phyloP scores from a whole-genome alignment of 345 rosid genomes.

The Aquilaria yunnanensis region DNA sequence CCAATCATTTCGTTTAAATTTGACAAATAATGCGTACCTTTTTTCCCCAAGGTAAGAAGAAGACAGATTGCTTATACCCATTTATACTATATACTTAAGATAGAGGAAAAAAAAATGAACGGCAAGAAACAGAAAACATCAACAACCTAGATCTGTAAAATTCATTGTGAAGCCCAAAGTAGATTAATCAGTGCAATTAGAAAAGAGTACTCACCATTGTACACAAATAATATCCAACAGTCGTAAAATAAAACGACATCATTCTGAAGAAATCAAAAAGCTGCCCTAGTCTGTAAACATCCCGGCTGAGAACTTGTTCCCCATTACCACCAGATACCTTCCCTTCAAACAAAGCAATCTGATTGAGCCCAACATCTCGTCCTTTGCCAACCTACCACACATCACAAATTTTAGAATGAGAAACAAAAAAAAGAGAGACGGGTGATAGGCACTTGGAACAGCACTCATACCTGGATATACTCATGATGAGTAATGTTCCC shows the following conservation, averaged over 20 bases:
- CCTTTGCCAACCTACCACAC: slow-evolving; percentile 89
- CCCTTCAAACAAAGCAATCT: slow-evolving; percentile 97
- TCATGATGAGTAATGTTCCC: slow-evolving; percentile 99
- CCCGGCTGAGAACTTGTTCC: slow-evolving; percentile 98
- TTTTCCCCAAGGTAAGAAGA: too few species aligned
- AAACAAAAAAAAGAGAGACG: neutral
- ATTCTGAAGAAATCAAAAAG: slow-evolving; percentile 95
- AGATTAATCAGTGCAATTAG: too few species aligned
- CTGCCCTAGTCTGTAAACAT: slow-evolving; percentile 96
- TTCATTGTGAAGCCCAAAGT: too few species aligned
- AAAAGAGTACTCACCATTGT: slow-evolving; percentile 65
- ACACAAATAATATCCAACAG: slow-evolving; percentile 92
- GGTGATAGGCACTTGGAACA: neutral
- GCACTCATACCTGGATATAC: slow-evolving; percentile 72
- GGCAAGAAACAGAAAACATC: too few species aligned
- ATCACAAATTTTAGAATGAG: slow-evolving; percentile 1
- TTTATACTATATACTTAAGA: too few species aligned
- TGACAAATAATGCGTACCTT: too few species aligned
- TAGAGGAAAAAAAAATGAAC: too few species aligned
- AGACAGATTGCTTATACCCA: too few species aligned
- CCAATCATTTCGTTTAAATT: too few species aligned
- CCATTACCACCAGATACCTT: slow-evolving; percentile 99
- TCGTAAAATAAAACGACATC: slow-evolving; percentile 96
- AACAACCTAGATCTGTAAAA: too few species aligned
- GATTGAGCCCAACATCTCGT: slow-evolving; percentile 97